phyloP scores from a whole-genome alignment of 106 monocot species.

The Platanthera zijinensis region DNA sequence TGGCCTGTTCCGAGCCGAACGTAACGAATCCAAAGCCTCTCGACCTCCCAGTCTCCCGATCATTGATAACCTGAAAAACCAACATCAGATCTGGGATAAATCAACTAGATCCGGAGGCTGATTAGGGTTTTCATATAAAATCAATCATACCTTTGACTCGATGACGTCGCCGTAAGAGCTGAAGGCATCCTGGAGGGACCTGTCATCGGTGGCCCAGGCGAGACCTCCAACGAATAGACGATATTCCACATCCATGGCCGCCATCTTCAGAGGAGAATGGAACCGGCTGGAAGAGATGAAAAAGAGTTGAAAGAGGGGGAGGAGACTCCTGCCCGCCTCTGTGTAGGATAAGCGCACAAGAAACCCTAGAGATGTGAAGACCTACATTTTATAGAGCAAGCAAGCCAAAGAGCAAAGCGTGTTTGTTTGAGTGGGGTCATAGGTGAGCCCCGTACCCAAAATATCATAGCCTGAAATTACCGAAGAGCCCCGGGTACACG shows the following conservation, averaged over 20 bases:
- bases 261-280: slow-evolving; percentile 12
- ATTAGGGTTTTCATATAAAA: not conserved
- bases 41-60: slow-evolving; percentile 60
- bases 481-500: not conserved
- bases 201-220: slow-evolving; percentile 61
- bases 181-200: slow-evolving; percentile 48
- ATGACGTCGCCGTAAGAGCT: slow-evolving; percentile 43
- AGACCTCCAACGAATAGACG: slow-evolving; percentile 76
- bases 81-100: not conserved
- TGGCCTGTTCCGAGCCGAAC: slow-evolving; percentile 37
- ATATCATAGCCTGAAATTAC: not conserved
- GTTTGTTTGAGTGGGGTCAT: not conserved
- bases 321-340: slow-evolving; percentile 17
- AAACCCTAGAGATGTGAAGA: slow-evolving; percentile 2
- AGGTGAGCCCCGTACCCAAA: not conserved
- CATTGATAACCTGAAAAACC: slow-evolving; percentile 29
- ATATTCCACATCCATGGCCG: slow-evolving; percentile 44
- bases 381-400: not conserved
- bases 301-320: slow-evolving; percentile 10
- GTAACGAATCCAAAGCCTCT: slow-evolving; percentile 70
- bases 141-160: slow-evolving; percentile 38
- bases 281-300: slow-evolving; percentile 12
- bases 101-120: not conserved
- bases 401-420: not conserved
- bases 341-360: slow-evolving; percentile 11